Percentiles rank a stretch among this genome's conserved stretches.
Conservation (phyloP, 148 eudicot species). For the Mesembryanthemum crystallinum region DNA sequence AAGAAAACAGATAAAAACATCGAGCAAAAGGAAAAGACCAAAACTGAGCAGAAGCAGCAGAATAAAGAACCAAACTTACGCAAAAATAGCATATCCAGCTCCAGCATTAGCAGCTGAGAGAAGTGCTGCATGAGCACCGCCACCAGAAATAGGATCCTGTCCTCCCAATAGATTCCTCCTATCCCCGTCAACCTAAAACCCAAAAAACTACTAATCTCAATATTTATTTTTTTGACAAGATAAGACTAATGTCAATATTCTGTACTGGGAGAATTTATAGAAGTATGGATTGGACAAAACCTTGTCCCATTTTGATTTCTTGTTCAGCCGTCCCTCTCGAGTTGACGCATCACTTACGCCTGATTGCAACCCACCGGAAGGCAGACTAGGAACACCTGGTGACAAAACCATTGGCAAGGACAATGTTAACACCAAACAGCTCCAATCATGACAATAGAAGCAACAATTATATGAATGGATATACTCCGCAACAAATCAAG, state of each 20-base stretch:
- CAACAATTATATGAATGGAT: background rate
- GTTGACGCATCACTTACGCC: constrained; percentile 42
- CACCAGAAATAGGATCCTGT: constrained; percentile 52
- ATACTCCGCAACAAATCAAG: constrained; percentile 1
- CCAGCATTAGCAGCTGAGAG: constrained; percentile 75
- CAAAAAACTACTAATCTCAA: background rate
- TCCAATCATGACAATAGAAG: background rate
- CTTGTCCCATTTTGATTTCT: constrained; percentile 99
- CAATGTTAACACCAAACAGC: background rate
- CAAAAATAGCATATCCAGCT: constrained; percentile 78
- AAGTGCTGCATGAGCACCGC: constrained; percentile 56
- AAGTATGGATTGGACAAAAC: constrained; percentile 26
- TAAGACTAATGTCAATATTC: too few species aligned
- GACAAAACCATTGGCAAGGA: constrained; percentile 13
- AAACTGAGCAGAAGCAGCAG: constrained; percentile 6
- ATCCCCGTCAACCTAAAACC: constrained; percentile 81
- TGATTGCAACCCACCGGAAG: constrained; percentile 43
- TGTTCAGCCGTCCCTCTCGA: constrained; percentile 79
- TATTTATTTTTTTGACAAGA: too few species aligned
- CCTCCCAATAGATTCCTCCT: constrained; percentile 49
- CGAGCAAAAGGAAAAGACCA: background rate
- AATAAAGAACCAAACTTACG: constrained; percentile 52
- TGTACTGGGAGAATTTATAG: background rate
- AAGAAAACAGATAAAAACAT: background rate
- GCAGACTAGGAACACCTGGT: constrained; percentile 45